phyloP scores from a whole-genome alignment of 2,329 filamentous ascomycete species.

The Phyllachora maydis region DNA sequence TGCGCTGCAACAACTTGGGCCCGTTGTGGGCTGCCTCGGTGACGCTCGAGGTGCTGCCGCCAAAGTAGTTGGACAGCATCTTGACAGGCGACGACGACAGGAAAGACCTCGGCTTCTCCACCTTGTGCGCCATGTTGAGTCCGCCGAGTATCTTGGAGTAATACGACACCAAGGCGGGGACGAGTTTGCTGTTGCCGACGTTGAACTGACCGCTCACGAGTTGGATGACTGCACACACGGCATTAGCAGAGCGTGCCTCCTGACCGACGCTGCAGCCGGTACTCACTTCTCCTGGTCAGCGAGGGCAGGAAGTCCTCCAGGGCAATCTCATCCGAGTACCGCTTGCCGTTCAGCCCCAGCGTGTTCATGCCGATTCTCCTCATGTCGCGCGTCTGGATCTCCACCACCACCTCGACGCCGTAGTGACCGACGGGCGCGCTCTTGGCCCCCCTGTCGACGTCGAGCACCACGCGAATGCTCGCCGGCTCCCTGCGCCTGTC shows the following conservation, averaged over 20 bases:
- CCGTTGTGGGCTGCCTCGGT: conserved; percentile 17
- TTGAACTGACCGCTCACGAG: conserved; percentile 51
- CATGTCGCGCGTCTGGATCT: conserved; percentile 34
- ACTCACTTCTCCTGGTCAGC: conserved; percentile 51
- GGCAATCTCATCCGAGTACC: conserved; percentile 55
- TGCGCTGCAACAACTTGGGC: too few relatives aligned
- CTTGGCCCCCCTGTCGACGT: conserved; percentile 45
- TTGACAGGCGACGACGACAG: conserved; percentile 78
- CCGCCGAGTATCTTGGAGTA: conserved; percentile 60
- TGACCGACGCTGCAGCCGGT: not conserved
- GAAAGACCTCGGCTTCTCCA: conserved; percentile 46
- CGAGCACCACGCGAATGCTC: conserved; percentile 51
- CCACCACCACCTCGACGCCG: conserved; percentile 50
- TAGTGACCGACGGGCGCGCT: conserved; percentile 44
- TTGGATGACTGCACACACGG: conserved; percentile 36
- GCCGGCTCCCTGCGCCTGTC: conserved; percentile 48
- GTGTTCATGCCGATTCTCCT: conserved; percentile 27
- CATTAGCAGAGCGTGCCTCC: not conserved
- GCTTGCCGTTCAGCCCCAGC: conserved; percentile 45
- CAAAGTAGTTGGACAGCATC: conserved; percentile 65
- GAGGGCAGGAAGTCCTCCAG: conserved; percentile 54
- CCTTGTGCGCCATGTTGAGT: conserved; percentile 39
- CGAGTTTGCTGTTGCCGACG: conserved; percentile 40
- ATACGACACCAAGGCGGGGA: conserved; percentile 51
- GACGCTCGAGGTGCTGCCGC: conserved; percentile 29